Conservation (phyloP, 1,139 yeast genomes). For the Geotrichum australiense region DNA sequence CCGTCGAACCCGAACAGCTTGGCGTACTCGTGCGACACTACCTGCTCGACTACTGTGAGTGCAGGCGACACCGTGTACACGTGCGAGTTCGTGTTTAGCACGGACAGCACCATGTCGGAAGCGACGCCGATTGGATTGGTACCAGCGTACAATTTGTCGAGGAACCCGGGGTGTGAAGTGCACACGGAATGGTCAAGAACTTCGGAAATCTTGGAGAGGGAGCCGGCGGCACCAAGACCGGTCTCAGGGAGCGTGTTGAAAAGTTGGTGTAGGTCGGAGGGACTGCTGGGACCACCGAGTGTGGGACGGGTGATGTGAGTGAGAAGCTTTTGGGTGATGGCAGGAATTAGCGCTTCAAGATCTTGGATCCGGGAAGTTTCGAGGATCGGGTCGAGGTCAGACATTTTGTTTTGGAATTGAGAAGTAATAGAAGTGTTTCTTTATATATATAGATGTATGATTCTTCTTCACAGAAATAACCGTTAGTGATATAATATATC, state of each 20-base stretch:
- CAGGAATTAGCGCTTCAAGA: neutral
- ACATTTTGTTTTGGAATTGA: no score
- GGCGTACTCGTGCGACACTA: slow-evolving; percentile 64
- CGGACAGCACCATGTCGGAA: slow-evolving; percentile 60
- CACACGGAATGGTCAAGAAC: slow-evolving; percentile 65
- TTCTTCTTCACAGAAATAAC: no score
- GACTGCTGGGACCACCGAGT: slow-evolving; percentile 24
- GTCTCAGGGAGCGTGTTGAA: slow-evolving; percentile 27
- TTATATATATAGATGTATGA: no score
- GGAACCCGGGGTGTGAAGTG: slow-evolving; percentile 82
- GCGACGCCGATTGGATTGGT: slow-evolving; percentile 80
- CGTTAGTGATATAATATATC: no score
- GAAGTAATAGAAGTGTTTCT: no score
- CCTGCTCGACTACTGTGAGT: slow-evolving; percentile 65
- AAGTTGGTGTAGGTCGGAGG: slow-evolving; percentile 32
- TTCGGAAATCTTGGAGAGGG: slow-evolving; percentile 47
- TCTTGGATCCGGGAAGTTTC: slow-evolving; percentile 4
- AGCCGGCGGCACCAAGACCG: slow-evolving; percentile 38
- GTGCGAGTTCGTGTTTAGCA: slow-evolving; percentile 77
- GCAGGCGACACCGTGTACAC: slow-evolving; percentile 85
- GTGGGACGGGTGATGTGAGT: neutral
- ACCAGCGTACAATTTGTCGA: slow-evolving; percentile 78
- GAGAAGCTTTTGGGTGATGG: neutral
- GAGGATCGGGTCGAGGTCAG: slow-evolving; percentile 2
- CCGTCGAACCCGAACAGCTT: slow-evolving; percentile 51